Evolutionary conservation across 306 rosid species (phyloP).

Genomic region (Cercis canadensis): DNA sequence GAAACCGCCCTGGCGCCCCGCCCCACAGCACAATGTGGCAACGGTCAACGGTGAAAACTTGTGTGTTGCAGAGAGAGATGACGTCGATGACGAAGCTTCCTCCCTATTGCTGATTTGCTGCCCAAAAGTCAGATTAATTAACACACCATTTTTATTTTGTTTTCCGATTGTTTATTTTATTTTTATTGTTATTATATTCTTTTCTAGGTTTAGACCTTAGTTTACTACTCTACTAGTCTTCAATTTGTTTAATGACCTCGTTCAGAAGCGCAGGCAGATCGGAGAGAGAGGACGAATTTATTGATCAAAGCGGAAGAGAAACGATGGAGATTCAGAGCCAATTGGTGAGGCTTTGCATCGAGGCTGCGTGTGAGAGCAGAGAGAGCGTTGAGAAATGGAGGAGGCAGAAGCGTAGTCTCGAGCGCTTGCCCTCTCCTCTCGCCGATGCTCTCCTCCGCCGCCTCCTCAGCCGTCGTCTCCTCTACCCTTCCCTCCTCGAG

Average conservation of each 20-base stretch:
- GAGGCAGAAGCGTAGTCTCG: slow-evolving; percentile 70
- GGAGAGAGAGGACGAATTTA: neutral
- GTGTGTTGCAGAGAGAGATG: too few relatives aligned
- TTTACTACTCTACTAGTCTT: too few relatives aligned
- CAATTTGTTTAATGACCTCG: too few relatives aligned
- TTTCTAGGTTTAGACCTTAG: too few relatives aligned
- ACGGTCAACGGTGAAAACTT: too few relatives aligned
- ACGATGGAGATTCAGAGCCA: slow-evolving; percentile 43
- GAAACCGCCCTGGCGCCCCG: slow-evolving; percentile 48
- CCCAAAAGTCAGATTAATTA: too few relatives aligned
- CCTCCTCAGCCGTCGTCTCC: slow-evolving; percentile 68
- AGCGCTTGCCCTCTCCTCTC: slow-evolving; percentile 70
- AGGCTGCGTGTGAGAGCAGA: slow-evolving; percentile 57
- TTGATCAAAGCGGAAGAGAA: neutral
- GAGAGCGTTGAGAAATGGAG: slow-evolving; percentile 73
- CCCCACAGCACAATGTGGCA: too few relatives aligned
- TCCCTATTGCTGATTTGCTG: too few relatives aligned
- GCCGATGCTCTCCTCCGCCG: slow-evolving; percentile 79
- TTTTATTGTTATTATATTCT: too few relatives aligned
- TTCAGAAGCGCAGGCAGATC: neutral
- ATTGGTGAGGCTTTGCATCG: slow-evolving; percentile 58
- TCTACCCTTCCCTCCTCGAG: slow-evolving; percentile 85
- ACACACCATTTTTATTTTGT: too few relatives aligned
- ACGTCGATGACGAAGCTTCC: too few relatives aligned
- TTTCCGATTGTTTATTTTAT: too few relatives aligned